Conservation (phyloP, 108 stramenopile genomes). For the Seminavis robusta region DNA sequence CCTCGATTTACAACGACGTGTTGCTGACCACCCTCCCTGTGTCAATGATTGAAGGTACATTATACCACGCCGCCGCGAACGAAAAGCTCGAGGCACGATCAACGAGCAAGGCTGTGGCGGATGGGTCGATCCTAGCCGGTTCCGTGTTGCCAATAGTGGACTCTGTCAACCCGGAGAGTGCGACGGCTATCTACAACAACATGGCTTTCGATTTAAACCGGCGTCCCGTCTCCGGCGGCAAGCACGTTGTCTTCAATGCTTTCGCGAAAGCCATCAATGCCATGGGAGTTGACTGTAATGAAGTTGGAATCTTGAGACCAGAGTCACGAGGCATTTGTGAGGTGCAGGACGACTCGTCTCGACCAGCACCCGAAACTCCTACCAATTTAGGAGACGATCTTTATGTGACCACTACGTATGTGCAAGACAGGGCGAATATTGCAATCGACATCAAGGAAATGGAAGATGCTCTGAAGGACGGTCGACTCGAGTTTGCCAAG, state of each 20-base stretch:
- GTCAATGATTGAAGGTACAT: constrained; percentile 52
- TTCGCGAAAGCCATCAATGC: constrained; percentile 23
- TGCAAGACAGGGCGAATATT: constrained; percentile 66
- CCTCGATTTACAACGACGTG: constrained; percentile 17
- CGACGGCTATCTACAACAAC: constrained; percentile 22
- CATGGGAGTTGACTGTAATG: constrained; percentile 34
- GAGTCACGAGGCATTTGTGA: not conserved
- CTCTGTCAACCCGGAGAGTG: constrained; percentile 34
- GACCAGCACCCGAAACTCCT: constrained; percentile 35
- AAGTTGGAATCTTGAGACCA: constrained; percentile 31
- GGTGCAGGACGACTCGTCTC: constrained; percentile 1
- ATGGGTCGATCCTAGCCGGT: constrained; percentile 47
- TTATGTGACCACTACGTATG: constrained; percentile 74
- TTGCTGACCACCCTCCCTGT: constrained; percentile 21
- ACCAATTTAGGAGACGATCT: constrained; percentile 58
- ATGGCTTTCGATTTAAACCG: constrained; percentile 11
- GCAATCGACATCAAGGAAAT: constrained; percentile 66
- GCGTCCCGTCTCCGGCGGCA: constrained; percentile 16
- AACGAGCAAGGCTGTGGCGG: constrained; percentile 14
- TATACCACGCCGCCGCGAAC: constrained; percentile 33
- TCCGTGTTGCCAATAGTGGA: constrained; percentile 52
- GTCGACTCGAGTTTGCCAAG: constrained; percentile 34
- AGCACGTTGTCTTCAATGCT: constrained; percentile 23
- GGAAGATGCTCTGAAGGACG: constrained; percentile 37
- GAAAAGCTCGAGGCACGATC: not conserved